These are phyloP conservation scores for Scheffersomyces ergatensis DNA, from an alignment of 805 yeast species.

Conservation along the genomic window DNA sequence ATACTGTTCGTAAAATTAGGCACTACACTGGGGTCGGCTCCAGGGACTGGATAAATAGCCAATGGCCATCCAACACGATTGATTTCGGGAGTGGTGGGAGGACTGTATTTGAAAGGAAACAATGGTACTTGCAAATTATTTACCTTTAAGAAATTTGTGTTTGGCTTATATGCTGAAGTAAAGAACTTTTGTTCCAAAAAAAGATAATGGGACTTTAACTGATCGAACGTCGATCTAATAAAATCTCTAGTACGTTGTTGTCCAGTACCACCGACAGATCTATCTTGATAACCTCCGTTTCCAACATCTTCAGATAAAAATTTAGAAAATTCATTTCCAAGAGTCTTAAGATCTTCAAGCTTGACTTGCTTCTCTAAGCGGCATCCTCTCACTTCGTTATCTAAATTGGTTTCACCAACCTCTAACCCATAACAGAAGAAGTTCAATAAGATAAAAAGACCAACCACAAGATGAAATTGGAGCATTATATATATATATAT, in stretches of 20 bases:
- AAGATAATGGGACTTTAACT: background rate
- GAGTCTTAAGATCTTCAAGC: background rate
- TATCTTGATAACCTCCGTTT: background rate
- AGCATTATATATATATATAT: too few relatives aligned
- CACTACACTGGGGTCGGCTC: too few relatives aligned
- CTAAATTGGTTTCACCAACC: background rate
- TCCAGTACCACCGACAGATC: background rate
- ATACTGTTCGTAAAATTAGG: too few relatives aligned
- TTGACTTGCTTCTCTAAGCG: constrained; percentile 1
- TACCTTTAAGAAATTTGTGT: background rate
- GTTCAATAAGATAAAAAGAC: too few relatives aligned
- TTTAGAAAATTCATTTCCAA: background rate
- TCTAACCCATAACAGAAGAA: background rate
- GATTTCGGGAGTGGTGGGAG: too few relatives aligned
- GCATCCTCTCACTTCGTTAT: background rate
- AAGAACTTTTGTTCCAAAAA: background rate
- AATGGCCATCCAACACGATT: too few relatives aligned
- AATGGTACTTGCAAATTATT: background rate
- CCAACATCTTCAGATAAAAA: background rate
- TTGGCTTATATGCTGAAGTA: background rate
- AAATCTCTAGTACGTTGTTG: background rate
- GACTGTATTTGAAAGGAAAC: background rate
- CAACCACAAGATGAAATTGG: too few relatives aligned
- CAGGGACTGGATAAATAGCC: too few relatives aligned
- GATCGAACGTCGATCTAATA: background rate